Base-by-base conservation (phyloP, 73 alveolate genomes). In the Paramecium sexaurelia region DNA sequence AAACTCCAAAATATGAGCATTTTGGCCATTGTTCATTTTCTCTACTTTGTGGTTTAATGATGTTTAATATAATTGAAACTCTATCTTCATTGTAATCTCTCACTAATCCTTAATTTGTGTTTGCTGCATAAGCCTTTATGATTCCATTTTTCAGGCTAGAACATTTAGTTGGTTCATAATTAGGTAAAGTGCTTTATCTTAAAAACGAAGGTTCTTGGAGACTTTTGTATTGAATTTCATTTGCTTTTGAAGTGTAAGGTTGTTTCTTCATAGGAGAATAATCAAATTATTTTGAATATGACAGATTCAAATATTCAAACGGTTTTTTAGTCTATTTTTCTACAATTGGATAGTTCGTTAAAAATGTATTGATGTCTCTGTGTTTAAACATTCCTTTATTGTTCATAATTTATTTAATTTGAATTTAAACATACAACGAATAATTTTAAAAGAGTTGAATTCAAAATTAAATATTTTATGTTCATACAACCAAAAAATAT, bases 51-150 rank as follows among this genome's bases (percentile, higher is more conserved):
- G 99, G 99, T 82, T 94, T 97, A 40, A 85, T 87, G 32, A 97
- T 95, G 85, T 97, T 97, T 32, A 97, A 87, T 13, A 95, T 97
- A 13, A 97, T 96, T 6, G 99, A 96, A 9, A 97, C 99, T 91
- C 99, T 84, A 75, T 97, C 99, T 91, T 97, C 99, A 87, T 97
- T 97, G 75, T 97, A 97, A 92, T 93, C 95, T 56, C 99, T 95
- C 1, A 98, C 98, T 55, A 95, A 89, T 41, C 99, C 99, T 85
- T 95, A 89, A 85, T 97, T 92, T 32, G 99, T 97, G 32, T 95
- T 96, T 43, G 99, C 98, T 6, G 99, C 98, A 92, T 97, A 97
- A 15, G 98, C 98, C 40, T 96, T 95, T 32, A 97, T 97, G 26
- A 95, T 93, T 10, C 99, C 99, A 84, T 94, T 94, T 91, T 96